phyloP scores from a whole-genome alignment of 2,329 filamentous ascomycete species.

The Capronia epimyces region DNA sequence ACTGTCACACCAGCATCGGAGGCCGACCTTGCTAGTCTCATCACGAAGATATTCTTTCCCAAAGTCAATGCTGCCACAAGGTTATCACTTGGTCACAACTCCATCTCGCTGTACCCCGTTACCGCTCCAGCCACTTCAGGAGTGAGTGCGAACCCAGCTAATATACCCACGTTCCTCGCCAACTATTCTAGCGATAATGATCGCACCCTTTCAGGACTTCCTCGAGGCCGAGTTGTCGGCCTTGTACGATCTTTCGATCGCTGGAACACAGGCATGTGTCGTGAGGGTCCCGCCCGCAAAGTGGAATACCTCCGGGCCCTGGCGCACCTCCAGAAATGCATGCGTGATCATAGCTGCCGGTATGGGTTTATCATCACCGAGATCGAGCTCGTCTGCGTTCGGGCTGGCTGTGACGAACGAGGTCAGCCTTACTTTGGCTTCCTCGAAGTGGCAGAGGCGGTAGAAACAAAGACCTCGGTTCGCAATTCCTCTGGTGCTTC shows the following conservation, averaged over 20 bases:
- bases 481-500: conserved; percentile 18
- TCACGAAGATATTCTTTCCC: conserved; percentile 71
- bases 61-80: conserved; percentile 81
- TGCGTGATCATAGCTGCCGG: conserved; percentile 87
- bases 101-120: conserved; percentile 43
- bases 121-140: conserved; percentile 34
- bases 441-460: conserved; percentile 64
- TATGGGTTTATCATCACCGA: conserved; percentile 97
- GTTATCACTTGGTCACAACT: conserved; percentile 64
- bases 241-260: conserved; percentile 88
- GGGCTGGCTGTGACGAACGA: conserved; percentile 62
- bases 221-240: conserved; percentile 64
- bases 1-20: conserved; percentile 73
- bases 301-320: conserved; percentile 86
- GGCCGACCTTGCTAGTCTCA: conserved; percentile 66
- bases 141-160: conserved; percentile 36
- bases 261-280: conserved; percentile 93
- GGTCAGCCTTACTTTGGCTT: conserved; percentile 79
- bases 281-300: conserved; percentile 74
- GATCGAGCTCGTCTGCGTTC: conserved; percentile 87
- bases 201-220: conserved; percentile 44
- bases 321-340: conserved; percentile 77
- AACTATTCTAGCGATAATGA: conserved; percentile 51
- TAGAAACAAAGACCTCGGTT: conserved; percentile 46
- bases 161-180: conserved; percentile 49